phyloP scores from a whole-genome alignment of 2,329 filamentous ascomycete genomes.

The Penicillium aurantiogriseum region DNA sequence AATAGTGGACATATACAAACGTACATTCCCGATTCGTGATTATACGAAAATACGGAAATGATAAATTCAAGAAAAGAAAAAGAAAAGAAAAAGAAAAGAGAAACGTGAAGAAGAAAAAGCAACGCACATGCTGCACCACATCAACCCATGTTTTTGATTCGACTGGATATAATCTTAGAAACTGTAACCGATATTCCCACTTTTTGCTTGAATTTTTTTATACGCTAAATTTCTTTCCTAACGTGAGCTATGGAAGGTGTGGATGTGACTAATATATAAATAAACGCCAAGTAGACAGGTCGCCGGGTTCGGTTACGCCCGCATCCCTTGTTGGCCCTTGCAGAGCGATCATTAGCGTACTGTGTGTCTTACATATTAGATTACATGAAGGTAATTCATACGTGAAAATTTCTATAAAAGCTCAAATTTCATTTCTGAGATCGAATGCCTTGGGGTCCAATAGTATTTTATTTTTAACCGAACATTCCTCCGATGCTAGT shows the following conservation, averaged over 20 bases:
- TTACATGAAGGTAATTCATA: background rate
- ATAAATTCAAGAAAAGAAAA: background rate
- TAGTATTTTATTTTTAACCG: background rate
- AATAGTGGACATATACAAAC: background rate
- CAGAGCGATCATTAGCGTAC: background rate
- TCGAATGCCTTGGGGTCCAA: background rate
- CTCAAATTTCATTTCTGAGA: background rate
- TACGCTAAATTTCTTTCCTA: background rate
- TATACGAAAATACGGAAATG: background rate
- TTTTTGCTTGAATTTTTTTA: background rate
- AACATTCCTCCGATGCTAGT: background rate
- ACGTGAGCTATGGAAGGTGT: background rate
- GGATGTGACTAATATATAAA: background rate
- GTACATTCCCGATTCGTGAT: background rate
- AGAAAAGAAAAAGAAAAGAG: background rate
- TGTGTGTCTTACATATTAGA: too few relatives aligned
- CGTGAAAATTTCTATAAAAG: background rate
- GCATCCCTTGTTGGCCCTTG: conserved; percentile 9
- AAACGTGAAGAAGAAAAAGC: background rate
- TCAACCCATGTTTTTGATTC: background rate
- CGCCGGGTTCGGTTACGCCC: conserved; percentile 2
- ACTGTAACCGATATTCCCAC: too few relatives aligned
- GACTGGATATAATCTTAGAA: background rate
- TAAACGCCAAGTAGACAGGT: conserved; percentile 7
- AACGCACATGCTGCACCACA: background rate